phyloP scores from a whole-genome alignment of 2,329 filamentous ascomycete genomes.

The Phyllosticta citrichinensis region DNA sequence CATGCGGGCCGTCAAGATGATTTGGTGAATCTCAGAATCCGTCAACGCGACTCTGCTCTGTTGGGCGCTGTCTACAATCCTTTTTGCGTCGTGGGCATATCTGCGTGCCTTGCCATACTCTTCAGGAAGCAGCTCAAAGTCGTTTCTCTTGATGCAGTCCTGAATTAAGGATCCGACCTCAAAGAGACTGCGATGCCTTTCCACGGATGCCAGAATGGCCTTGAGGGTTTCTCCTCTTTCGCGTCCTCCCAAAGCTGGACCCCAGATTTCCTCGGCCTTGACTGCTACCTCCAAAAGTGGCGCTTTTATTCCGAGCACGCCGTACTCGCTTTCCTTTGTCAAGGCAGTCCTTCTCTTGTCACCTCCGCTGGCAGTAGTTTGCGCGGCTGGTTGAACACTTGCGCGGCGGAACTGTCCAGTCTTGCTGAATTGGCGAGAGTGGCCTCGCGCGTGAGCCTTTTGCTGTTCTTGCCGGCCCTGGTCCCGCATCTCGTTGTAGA shows the following conservation, averaged over 20 bases:
- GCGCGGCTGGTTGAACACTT: slow-evolving; percentile 17
- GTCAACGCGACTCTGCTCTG: slow-evolving; percentile 47
- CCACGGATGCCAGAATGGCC: slow-evolving; percentile 62
- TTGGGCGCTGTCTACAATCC: slow-evolving; percentile 49
- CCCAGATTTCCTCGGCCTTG: slow-evolving; percentile 96
- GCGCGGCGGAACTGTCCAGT: slow-evolving; percentile 43
- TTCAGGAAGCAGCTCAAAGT: slow-evolving; percentile 80
- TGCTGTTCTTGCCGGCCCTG: slow-evolving; percentile 49
- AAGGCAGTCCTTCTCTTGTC: slow-evolving; percentile 81
- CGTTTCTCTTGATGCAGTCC: slow-evolving; percentile 80
- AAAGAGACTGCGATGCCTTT: slow-evolving; percentile 71
- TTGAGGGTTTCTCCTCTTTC: slow-evolving; percentile 87
- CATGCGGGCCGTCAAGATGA: slow-evolving; percentile 83
- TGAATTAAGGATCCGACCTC: slow-evolving; percentile 68
- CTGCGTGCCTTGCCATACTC: slow-evolving; percentile 76
- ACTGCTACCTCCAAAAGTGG: slow-evolving; percentile 83
- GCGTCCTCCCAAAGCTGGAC: slow-evolving; percentile 78
- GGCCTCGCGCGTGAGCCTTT: slow-evolving; percentile 32
- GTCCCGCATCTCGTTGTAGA: slow-evolving; percentile 88
- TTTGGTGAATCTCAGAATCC: slow-evolving; percentile 73
- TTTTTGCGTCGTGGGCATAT: slow-evolving; percentile 68
- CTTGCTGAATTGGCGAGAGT: slow-evolving; percentile 48
- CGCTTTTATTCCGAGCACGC: slow-evolving; percentile 55
- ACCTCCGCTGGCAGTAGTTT: slow-evolving; percentile 20
- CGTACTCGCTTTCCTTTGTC: slow-evolving; percentile 64